Evolutionary conservation across 2,329 filamentous ascomycete genomes (phyloP), one percentile per base, ranked within the genome.

Genomic region (Colletotrichum cordylinicola): DNA sequence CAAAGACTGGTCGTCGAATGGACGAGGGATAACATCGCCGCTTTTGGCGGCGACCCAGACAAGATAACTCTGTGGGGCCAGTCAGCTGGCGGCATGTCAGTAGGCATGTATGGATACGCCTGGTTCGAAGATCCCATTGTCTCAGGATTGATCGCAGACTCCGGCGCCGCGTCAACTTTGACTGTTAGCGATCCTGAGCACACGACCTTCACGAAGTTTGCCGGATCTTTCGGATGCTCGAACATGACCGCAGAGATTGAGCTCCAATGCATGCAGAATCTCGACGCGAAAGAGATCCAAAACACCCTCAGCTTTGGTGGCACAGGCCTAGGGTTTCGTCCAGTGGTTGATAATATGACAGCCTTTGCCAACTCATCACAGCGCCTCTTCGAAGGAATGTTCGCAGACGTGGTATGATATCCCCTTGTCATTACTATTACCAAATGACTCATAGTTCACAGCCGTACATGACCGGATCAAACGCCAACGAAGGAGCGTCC

Each of bases 1-100:
- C 81, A 82, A 71, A 81, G 84, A 18, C 74, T 84, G 1, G 85
- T 84, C 12, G 67, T 85, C 4, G 80, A 84, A 69, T 85, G 83
- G 83, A 78, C 84, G 6, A 77, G 80, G 55, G 78, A 80, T 5
- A 85, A 86, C 65, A 84, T 86, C 31, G 78, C 77, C 35, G 78
- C 78, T 8, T 85, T 85, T 52, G 83, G 84, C 8, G 84, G 84
- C 16, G 80, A 80, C 12, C 66, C 76, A 15, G 58, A 73, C 18
- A 71, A 65, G 62, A 71, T 78, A n/a, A 81, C 79, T 21, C 75
- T 79, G 4, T 80, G 69, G 74, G 74, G 55, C 16, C 70, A 72
- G 31, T 72, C 70, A 24, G 70, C 70, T 2, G 70, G 70, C 24
- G 62, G 43, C 21, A 67, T 61, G 61, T 66, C 72, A 43, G 72